Evolutionary conservation across 75 land plant species (phyloP).

Genomic region (Isoetes taiwanensis): DNA sequence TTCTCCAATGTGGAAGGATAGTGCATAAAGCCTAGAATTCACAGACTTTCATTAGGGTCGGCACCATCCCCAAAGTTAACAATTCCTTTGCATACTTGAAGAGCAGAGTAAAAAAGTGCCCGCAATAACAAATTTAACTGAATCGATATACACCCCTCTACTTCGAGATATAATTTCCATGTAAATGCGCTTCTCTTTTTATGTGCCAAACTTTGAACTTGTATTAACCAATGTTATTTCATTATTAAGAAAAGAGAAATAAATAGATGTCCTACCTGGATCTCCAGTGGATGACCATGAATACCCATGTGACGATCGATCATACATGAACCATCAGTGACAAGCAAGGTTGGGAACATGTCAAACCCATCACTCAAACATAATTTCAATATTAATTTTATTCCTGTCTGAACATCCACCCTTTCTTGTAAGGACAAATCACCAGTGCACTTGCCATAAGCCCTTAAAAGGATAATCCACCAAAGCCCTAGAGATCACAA

Average conservation of each 20-base stretch:
- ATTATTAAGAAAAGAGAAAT: too few species aligned
- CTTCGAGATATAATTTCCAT: too few species aligned
- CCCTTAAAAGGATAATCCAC: conserved; percentile 94
- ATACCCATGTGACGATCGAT: conserved; percentile 97
- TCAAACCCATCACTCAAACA: conserved; percentile 96
- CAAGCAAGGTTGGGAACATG: conserved; percentile 86
- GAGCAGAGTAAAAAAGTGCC: conserved; percentile 86
- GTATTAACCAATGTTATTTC: too few species aligned
- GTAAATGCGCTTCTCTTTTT: too few species aligned
- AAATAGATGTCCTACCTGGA: conserved; percentile 75
- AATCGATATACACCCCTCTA: too few species aligned
- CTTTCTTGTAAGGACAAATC: conserved; percentile 81
- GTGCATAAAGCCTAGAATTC: conserved; percentile 59
- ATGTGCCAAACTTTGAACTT: too few species aligned
- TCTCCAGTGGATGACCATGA: conserved; percentile 95
- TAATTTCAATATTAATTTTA: conserved; percentile 77
- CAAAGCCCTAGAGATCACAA: conserved; percentile 66
- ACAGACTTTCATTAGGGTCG: conserved; percentile 51
- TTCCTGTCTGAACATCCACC: conserved; percentile 94
- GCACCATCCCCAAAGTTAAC: conserved; percentile 69
- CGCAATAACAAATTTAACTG: too few species aligned
- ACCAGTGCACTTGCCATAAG: conserved; percentile 84
- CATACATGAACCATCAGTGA: conserved; percentile 97
- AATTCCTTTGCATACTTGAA: conserved; percentile 83
- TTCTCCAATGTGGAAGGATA: conserved; percentile 84